Conservation (phyloP, 2,329 filamentous ascomycete genomes). For the Aspergillus brasiliensis region DNA sequence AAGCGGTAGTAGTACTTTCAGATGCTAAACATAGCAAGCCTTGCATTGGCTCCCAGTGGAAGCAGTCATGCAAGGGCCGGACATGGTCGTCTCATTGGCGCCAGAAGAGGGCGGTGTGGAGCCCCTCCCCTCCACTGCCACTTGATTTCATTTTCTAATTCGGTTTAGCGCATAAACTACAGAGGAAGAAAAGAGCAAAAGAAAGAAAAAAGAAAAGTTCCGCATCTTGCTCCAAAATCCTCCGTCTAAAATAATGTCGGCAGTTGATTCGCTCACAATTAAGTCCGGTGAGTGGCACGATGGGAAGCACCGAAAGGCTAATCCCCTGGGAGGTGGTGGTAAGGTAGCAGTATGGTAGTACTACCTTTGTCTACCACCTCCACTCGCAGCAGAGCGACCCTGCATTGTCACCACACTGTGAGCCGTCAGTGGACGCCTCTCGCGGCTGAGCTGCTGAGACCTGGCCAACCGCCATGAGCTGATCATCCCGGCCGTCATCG, state of each 20-base stretch:
- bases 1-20: constrained; percentile 6
- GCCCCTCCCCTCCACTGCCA: constrained; percentile 10
- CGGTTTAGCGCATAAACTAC: constrained; percentile 3
- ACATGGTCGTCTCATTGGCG: constrained; percentile 12
- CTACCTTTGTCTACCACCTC: constrained; percentile 11
- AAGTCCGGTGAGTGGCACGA: constrained; percentile 20
- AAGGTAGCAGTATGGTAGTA: constrained; percentile 16
- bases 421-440: constrained; percentile 1
- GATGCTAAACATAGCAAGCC: constrained; percentile 30
- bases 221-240: constrained; percentile 13
- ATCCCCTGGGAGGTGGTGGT: constrained; percentile 2
- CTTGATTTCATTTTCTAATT: neutral
- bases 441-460: constrained; percentile 8
- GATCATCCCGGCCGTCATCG: constrained; percentile 3
- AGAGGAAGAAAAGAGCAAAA: neutral
- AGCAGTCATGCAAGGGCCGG: constrained; percentile 14
- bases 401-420: constrained; percentile 34
- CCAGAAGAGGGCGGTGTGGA: constrained; percentile 4
- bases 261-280: constrained; percentile 14
- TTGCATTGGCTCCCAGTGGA: constrained; percentile 21
- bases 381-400: constrained; percentile 25
- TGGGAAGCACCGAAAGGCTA: constrained; percentile 17
- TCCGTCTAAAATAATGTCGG: constrained; percentile 5
- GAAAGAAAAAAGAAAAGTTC: neutral
- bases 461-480: neutral